Evolutionary conservation across 2,329 filamentous ascomycete species (phyloP).

Genomic region (Pyrenochaeta sp.): DNA sequence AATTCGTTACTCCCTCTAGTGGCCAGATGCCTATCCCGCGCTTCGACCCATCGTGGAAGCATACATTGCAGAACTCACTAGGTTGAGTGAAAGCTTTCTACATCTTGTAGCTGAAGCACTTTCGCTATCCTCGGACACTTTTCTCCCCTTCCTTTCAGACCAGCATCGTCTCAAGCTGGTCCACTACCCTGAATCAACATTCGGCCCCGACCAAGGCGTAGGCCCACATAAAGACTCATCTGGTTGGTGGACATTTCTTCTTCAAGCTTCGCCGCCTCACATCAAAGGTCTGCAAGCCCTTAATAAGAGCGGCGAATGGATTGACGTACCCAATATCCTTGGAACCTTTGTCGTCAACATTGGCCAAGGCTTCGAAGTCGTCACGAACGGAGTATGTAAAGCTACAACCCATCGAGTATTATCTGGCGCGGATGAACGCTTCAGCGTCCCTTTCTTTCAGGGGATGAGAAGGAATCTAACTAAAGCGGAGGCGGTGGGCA

Average conservation of each 20-base stretch:
- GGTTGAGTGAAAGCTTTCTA: constrained; percentile 9
- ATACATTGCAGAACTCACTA: constrained; percentile 11
- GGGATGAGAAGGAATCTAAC: constrained; percentile 41
- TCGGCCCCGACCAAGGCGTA: constrained; percentile 59
- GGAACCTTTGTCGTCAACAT: constrained; percentile 67
- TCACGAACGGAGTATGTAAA: constrained; percentile 62
- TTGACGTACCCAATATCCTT: constrained; percentile 58
- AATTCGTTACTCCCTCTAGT: not conserved
- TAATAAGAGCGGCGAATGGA: constrained; percentile 58
- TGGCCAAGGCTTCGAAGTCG: constrained; percentile 66
- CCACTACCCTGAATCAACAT: constrained; percentile 55
- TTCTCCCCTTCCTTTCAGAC: constrained; percentile 19
- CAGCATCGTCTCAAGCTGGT: constrained; percentile 69
- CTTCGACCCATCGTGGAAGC: constrained; percentile 9
- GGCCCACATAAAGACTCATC: constrained; percentile 71
- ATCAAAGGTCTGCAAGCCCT: constrained; percentile 63
- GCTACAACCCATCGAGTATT: constrained; percentile 58
- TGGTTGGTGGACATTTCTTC: constrained; percentile 71
- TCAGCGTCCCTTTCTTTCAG: constrained; percentile 51
- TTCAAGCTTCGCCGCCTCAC: constrained; percentile 62
- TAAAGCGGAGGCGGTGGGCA: constrained; percentile 13
- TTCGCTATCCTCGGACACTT: constrained; percentile 1
- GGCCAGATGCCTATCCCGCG: constrained; percentile 5
- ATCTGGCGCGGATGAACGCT: constrained; percentile 23
- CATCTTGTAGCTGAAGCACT: constrained; percentile 16